Base-by-base conservation (phyloP, 169 alveolate species). In the Cyclospora cayetanensis region DNA sequence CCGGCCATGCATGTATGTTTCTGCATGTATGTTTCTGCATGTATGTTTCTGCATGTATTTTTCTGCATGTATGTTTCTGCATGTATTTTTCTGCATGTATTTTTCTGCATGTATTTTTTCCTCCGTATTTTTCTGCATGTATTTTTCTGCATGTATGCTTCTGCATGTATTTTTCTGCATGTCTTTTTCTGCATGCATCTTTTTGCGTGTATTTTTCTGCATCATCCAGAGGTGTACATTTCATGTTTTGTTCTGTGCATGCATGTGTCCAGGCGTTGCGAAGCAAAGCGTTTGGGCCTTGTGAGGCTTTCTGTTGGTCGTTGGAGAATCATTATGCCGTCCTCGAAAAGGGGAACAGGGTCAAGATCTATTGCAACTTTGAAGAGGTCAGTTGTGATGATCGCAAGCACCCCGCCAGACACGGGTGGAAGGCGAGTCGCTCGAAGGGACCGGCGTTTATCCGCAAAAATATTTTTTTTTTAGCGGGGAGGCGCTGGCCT, bases 251-350 rank as follows among this genome's bases (percentile, higher is more conserved):
- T 15, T 7, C 15, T 46, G 7, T 46, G 60, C 60, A 46, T 46
- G 60, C 29, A 18, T 11, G 11, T 25, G 15, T 65, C 12, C 95
- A 96, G 97, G 97, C 97, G 1, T 91, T 97, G 91, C 96, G 98
- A 15, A 97, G 97, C 93, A 96, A 98, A 94, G 97, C 98, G 12
- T 97, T 97, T 93, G 99, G 99, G 29, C 95, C 96, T 53, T 99
- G 99, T 27, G 92, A 96, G 66, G 99, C 98, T 88, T 95, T 98
- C 60, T 99, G 96, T 12, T 98, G 99, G 99, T 95, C 99, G 15
- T 86, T 94, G 66, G 97, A 97, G 53, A 99, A 99, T 34, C 98
- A 98, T 89, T 98, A 97, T 91, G 99, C 99, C 60, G 98, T 98
- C 12, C 94, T 96, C 41, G 99, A 98, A 43, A 96, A 95, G 66